phyloP scores from a whole-genome alignment of 2,329 filamentous ascomycete species.

The Colletotrichum higginsianum region DNA sequence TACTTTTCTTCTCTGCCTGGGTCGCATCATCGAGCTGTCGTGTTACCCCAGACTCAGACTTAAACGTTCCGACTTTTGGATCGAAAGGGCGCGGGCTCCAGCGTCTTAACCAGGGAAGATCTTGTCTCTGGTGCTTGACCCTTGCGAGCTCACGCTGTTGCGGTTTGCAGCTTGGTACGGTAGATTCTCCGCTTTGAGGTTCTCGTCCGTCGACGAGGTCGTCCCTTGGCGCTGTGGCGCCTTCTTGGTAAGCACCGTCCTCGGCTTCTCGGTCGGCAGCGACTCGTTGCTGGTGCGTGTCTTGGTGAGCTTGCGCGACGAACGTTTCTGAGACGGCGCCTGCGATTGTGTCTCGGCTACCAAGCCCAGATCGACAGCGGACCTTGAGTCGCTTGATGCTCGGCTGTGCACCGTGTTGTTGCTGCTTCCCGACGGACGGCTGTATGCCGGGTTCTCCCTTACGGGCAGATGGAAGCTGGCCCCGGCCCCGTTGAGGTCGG shows the following conservation, averaged over 20 bases:
- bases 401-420: constrained; percentile 46
- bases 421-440: constrained; percentile 43
- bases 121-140: constrained; percentile 33
- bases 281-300: constrained; percentile 55
- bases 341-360: constrained; percentile 44
- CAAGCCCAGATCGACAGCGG: constrained; percentile 48
- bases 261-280: constrained; percentile 50
- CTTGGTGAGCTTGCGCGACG: constrained; percentile 60
- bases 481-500: constrained; percentile 43
- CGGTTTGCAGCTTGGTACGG: constrained; percentile 22
- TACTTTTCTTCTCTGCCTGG: background rate
- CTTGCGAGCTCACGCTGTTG: constrained; percentile 38
- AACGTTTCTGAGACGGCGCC: constrained; percentile 50
- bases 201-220: constrained; percentile 34
- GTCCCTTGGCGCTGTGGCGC: constrained; percentile 51
- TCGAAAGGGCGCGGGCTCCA: background rate
- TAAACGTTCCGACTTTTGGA: background rate
- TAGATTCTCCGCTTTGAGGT: constrained; percentile 31
- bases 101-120: constrained; percentile 21
- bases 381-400: constrained; percentile 53
- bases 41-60: background rate
- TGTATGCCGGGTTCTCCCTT: constrained; percentile 46
- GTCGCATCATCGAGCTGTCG: background rate
- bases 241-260: constrained; percentile 57
- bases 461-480: constrained; percentile 42